These are phyloP conservation scores for Talaromyces marneffei DNA, from an alignment of 2,329 filamentous ascomycete species.

Conservation along the genomic window DNA sequence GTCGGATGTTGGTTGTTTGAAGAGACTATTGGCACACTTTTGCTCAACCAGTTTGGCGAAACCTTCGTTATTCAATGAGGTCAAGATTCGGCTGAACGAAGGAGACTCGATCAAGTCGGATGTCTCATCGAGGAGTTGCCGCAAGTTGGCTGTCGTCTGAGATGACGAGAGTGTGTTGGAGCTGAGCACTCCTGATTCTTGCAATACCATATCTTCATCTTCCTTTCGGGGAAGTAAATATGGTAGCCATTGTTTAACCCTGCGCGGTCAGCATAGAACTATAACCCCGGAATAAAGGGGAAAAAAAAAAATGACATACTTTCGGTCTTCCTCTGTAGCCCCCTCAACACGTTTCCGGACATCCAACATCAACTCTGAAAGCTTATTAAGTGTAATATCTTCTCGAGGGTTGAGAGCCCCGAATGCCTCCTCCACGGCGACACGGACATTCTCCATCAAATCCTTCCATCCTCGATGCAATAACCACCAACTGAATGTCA, in stretches of 20 bases:
- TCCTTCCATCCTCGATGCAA: constrained; percentile 84
- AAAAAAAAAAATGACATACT: too few relatives aligned
- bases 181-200: constrained; percentile 69
- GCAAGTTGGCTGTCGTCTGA: constrained; percentile 51
- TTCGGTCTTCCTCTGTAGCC: constrained; percentile 57
- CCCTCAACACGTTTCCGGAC: constrained; percentile 84
- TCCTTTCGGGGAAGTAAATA: constrained; percentile 75
- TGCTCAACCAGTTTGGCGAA: constrained; percentile 79
- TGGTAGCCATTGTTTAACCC: constrained; percentile 66
- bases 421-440: constrained; percentile 84
- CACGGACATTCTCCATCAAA: constrained; percentile 72
- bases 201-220: constrained; percentile 76
- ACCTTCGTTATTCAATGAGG: constrained; percentile 75
- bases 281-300: too few relatives aligned
- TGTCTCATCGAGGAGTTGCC: constrained; percentile 87
- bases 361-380: constrained; percentile 74
- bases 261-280: constrained; percentile 18
- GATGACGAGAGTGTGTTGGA: constrained; percentile 33
- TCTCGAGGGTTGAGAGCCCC: constrained; percentile 84
- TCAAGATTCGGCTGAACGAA: constrained; percentile 78
- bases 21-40: constrained; percentile 73
- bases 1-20: constrained; percentile 49
- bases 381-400: constrained; percentile 71
- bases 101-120: constrained; percentile 94
- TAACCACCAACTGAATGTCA: constrained; percentile 98